These are phyloP conservation scores for Citrullus amarus DNA, from an alignment of 306 rosid genomes.

Conservation along the genomic window DNA sequence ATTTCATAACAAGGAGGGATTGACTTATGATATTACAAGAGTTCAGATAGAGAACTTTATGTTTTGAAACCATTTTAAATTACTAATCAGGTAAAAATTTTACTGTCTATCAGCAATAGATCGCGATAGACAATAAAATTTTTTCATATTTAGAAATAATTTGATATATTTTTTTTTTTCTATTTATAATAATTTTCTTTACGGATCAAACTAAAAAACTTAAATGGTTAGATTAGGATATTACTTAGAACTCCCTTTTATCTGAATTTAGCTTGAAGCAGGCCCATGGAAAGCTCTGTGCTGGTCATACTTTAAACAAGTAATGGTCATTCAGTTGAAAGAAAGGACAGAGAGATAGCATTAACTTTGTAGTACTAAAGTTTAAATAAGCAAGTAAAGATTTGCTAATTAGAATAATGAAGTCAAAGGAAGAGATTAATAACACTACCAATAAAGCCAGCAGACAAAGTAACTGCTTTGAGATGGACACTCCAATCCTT, in stretches of 20 bases:
- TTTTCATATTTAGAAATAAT: too few relatives aligned
- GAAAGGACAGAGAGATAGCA: background rate
- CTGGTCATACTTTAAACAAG: background rate
- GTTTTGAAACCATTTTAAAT: background rate
- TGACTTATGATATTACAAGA: too few relatives aligned
- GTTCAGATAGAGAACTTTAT: too few relatives aligned
- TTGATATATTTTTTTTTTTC: too few relatives aligned
- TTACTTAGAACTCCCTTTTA: too few relatives aligned
- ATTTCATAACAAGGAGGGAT: too few relatives aligned
- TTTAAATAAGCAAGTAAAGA: background rate
- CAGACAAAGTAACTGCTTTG: background rate
- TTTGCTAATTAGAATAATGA: background rate
- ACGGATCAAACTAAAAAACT: too few relatives aligned
- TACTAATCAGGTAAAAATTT: too few relatives aligned
- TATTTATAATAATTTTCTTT: too few relatives aligned
- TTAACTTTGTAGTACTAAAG: background rate
- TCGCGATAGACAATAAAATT: too few relatives aligned
- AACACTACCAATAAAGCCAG: background rate
- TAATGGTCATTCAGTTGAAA: background rate
- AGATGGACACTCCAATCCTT: background rate
- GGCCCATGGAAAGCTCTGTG: background rate
- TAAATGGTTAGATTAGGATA: too few relatives aligned
- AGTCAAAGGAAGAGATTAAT: background rate
- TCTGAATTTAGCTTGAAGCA: background rate
- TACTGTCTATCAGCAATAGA: too few relatives aligned